Percentiles rank a stretch among this genome's conserved stretches.
These are phyloP conservation scores for Thalassiosira pacifica DNA, from an alignment of 352 stramenopile genomes.

Conservation along the genomic window DNA sequence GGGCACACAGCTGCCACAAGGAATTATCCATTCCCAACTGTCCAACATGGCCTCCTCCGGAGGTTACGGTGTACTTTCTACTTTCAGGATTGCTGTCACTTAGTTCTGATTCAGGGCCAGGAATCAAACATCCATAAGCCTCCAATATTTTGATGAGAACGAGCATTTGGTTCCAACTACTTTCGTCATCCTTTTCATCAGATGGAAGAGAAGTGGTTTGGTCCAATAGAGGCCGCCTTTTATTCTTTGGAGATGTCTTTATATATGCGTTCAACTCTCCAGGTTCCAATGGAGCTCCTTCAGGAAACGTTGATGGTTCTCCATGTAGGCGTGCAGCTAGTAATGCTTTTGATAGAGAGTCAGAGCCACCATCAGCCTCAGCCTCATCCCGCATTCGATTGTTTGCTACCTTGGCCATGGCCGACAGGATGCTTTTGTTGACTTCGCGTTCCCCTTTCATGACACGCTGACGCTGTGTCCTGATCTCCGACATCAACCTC, in stretches of 20 bases:
- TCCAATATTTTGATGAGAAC: conserved; percentile 75
- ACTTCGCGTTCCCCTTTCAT: conserved; percentile 62
- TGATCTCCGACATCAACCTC: conserved; percentile 67
- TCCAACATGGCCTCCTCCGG: conserved; percentile 74
- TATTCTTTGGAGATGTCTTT: conserved; percentile 44
- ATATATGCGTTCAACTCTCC: conserved; percentile 57
- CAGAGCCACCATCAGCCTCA: conserved; percentile 23
- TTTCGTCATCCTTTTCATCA: conserved; percentile 63
- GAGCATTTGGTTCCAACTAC: conserved; percentile 77
- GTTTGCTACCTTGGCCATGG: conserved; percentile 69
- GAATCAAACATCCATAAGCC: conserved; percentile 76
- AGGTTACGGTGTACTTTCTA: conserved; percentile 61
- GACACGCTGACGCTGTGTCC: conserved; percentile 69
- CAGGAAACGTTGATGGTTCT: conserved; percentile 35
- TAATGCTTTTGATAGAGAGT: conserved; percentile 38
- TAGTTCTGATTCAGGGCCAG: conserved; percentile 27
- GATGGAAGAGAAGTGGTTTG: conserved; percentile 34
- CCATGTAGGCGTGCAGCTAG: conserved; percentile 24
- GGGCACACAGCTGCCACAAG: conserved; percentile 74
- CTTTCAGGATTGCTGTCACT: conserved; percentile 47
- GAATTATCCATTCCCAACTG: conserved; percentile 82
- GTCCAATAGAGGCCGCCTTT: conserved; percentile 37
- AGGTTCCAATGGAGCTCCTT: conserved; percentile 40
- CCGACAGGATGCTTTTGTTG: conserved; percentile 62
- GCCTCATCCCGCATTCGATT: conserved; percentile 68